These are phyloP conservation scores for Chlorella sp. DNA, from an alignment of 139 green algal genomes.

Conservation along the genomic window DNA sequence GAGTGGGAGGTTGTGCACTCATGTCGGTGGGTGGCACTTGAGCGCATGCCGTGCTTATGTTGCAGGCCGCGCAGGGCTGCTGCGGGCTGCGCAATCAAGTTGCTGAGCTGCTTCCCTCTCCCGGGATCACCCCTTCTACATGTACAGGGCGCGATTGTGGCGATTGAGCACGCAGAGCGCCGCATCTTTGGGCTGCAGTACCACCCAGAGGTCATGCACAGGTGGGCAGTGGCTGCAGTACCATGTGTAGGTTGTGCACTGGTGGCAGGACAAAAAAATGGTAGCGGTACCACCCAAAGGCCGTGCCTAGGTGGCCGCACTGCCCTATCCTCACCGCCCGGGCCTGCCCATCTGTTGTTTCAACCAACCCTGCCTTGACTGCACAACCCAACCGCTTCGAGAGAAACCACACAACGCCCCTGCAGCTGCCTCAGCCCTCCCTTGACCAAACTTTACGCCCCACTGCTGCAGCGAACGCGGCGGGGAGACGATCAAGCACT, in stretches of 20 bases:
- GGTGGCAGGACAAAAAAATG: neutral
- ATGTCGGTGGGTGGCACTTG: too few species aligned
- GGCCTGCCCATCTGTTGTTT: too few species aligned
- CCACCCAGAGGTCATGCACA: constrained; percentile 92
- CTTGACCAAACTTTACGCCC: neutral
- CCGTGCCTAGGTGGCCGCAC: too few species aligned
- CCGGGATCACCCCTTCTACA: neutral
- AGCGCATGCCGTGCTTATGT: too few species aligned
- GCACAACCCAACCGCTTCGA: too few species aligned
- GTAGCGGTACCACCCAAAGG: too few species aligned
- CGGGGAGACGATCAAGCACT: constrained; percentile 84
- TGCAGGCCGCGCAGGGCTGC: too few species aligned
- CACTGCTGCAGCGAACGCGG: constrained; percentile 61
- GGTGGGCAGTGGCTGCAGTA: neutral
- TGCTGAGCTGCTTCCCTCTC: neutral
- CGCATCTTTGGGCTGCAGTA: constrained; percentile 96
- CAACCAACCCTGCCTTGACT: too few species aligned
- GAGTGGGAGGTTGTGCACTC: too few species aligned
- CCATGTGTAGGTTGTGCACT: neutral
- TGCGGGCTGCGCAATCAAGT: too few species aligned
- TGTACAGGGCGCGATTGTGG: constrained; percentile 90
- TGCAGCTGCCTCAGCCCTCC: neutral
- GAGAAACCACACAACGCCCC: too few species aligned
- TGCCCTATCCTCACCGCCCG: too few species aligned
- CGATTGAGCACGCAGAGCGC: constrained; percentile 83